These are phyloP conservation scores for Gymnopus androsaceus DNA, from an alignment of 1,284 basidiomycete genomes.

Conservation along the genomic window DNA sequence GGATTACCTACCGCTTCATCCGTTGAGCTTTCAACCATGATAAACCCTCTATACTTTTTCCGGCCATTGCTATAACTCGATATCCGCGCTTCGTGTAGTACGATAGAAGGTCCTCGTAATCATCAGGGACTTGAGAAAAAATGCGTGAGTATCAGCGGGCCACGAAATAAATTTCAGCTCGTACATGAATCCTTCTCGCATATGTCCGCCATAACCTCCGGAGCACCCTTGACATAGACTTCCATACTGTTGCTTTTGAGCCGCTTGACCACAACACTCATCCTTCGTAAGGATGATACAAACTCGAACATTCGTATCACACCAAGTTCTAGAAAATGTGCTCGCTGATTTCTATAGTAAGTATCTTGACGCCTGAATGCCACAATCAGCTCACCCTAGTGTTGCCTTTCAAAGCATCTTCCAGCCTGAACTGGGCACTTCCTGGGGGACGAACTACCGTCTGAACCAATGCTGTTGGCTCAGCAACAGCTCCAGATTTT, in stretches of 20 bases:
- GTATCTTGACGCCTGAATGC: background rate
- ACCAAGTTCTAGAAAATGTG: slow-evolving; percentile 94
- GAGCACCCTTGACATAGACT: slow-evolving; percentile 97
- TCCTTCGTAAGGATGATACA: slow-evolving; percentile 88
- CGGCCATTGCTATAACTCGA: slow-evolving; percentile 97
- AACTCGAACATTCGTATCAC: slow-evolving; percentile 98
- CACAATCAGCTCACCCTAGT: slow-evolving; percentile 56
- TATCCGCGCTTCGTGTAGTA: slow-evolving; percentile 98
- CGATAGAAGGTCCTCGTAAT: slow-evolving; percentile 95
- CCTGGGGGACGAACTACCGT: slow-evolving; percentile 96
- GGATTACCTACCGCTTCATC: slow-evolving; percentile 75
- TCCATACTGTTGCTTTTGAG: slow-evolving; percentile 96
- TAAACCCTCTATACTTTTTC: slow-evolving; percentile 91
- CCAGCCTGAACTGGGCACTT: slow-evolving; percentile 83
- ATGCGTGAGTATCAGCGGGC: slow-evolving; percentile 3
- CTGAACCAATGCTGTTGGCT: slow-evolving; percentile 92
- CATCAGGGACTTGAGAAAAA: slow-evolving; percentile 75
- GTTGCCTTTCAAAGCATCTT: slow-evolving; percentile 87
- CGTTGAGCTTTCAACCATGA: slow-evolving; percentile 98
- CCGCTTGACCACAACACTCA: slow-evolving; percentile 97
- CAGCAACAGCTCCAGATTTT: slow-evolving; percentile 59
- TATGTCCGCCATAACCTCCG: slow-evolving; percentile 96
- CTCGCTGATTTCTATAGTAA: slow-evolving; percentile 57
- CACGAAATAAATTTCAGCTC: slow-evolving; percentile 36
- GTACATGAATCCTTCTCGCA: slow-evolving; percentile 86